Base-by-base conservation (phyloP, 768 basidiomycete genomes). In the Kwoniella pini region DNA sequence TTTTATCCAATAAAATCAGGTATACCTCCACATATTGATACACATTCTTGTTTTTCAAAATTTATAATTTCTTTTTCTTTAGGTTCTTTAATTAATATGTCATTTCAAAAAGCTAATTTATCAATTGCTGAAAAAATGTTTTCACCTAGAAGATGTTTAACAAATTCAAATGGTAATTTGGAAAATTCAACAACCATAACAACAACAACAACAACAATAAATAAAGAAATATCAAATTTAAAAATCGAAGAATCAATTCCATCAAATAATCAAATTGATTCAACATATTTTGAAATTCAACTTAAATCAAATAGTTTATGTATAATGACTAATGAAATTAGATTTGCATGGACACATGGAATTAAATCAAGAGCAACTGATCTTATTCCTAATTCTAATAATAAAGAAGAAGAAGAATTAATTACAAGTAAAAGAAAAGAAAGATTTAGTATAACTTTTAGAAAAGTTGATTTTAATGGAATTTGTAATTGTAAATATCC, bases 11-110 rank as follows among this genome's bases (percentile, higher is more conserved):
- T 30, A 10, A 30, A 30, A 31, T 30, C 48, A 15, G 48, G 48
- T 2, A 50, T 50, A 50, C 48, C 48, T 10, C 48, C 48, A 6
- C 48, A 50, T 11, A 50, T 50, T n/a, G 48, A 50, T 50, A 50
- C 48, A 21, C 48, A 50, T 22, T 50, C 48, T 6, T 50, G 48
- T 19, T 50, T 50, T 22, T 19, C 21, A 9, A 21, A 30, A 17
- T 13, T 31, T 27, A 50, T 50, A 5, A 12, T 50, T 4, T 31
- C 28, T 2, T 50, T 50, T 12, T 31, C 28, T 1, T 21, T 50
- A 36, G 48, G 48, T 4, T 17, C 17, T 13, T n/a, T 17, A 15
- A 30, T 50, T 7, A 30, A 50, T 31, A 50, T 50, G 48, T 12
- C 17, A 1, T 50, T 50, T 21, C 48, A 50, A 21, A 50, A 31